phyloP scores from a whole-genome alignment of 176 grass and related monocot genomes.

The Avena atlantica region DNA sequence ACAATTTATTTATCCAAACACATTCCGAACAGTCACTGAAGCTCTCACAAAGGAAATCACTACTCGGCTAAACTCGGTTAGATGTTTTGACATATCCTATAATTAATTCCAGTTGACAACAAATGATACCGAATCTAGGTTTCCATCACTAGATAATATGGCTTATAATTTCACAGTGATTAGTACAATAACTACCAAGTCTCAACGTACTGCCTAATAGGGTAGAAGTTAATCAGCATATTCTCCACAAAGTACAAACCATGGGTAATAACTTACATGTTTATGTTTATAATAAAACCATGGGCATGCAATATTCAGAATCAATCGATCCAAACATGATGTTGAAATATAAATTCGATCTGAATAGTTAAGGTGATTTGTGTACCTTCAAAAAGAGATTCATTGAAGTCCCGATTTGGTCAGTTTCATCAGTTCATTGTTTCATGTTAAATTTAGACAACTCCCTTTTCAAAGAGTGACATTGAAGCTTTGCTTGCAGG shows the following conservation, averaged over 20 bases:
- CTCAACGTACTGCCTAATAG: not conserved
- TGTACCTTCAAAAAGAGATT: slow-evolving; percentile 49
- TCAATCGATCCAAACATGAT: slow-evolving; percentile 11
- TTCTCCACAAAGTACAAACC: slow-evolving; percentile 25
- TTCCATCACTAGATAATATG: not conserved
- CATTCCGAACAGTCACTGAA: not conserved
- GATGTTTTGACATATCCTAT: slow-evolving; percentile 21
- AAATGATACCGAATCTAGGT: slow-evolving; percentile 1
- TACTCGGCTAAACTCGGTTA: not conserved
- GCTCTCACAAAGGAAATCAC: not conserved
- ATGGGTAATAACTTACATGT: not conserved
- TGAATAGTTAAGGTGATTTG: slow-evolving; percentile 17
- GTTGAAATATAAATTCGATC: slow-evolving; percentile 28
- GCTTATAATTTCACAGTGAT: slow-evolving; percentile 6
- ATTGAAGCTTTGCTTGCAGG: slow-evolving; percentile 59
- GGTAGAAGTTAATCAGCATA: slow-evolving; percentile 15
- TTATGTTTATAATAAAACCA: not conserved
- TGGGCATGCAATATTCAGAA: slow-evolving; percentile 28
- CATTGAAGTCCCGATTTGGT: slow-evolving; percentile 44
- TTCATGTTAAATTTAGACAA: slow-evolving; percentile 51
- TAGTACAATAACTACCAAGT: slow-evolving; percentile 27
- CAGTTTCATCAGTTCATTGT: slow-evolving; percentile 31
- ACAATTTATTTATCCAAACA: slow-evolving; percentile 24
- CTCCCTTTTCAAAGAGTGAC: slow-evolving; percentile 53
- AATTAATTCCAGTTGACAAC: not conserved